Conservation (phyloP, 2,329 filamentous ascomycete species). For the Penicillium sp. region DNA sequence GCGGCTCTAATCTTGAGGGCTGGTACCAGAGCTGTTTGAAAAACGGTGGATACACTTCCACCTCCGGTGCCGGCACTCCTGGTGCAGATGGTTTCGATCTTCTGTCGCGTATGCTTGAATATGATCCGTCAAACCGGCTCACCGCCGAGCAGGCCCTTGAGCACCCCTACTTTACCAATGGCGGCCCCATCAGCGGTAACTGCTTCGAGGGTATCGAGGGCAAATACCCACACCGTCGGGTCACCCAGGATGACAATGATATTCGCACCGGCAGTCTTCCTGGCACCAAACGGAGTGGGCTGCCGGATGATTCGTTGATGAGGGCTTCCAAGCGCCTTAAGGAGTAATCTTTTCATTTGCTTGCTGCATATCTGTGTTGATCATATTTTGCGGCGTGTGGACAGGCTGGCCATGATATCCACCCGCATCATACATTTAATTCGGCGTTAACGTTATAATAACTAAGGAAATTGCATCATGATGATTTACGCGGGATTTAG, state of each 20-base stretch:
- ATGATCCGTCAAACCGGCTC: slow-evolving; percentile 84
- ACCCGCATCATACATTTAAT: slow-evolving; percentile 2
- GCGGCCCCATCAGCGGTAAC: slow-evolving; percentile 68
- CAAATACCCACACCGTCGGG: slow-evolving; percentile 84
- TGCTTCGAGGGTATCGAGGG: slow-evolving; percentile 88
- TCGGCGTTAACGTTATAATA: neutral
- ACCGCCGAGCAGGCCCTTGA: slow-evolving; percentile 86
- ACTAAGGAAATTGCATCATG: neutral
- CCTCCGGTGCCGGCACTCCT: slow-evolving; percentile 54
- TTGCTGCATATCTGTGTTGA: neutral
- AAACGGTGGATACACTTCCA: slow-evolving; percentile 52
- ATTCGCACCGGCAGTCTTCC: slow-evolving; percentile 86
- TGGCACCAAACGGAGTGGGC: slow-evolving; percentile 82
- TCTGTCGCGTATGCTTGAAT: slow-evolving; percentile 79
- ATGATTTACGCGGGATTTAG: neutral
- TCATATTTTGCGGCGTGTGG: slow-evolving; percentile 1
- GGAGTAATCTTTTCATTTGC: slow-evolving; percentile 34
- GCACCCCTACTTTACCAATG: slow-evolving; percentile 80
- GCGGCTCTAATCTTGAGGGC: slow-evolving; percentile 65
- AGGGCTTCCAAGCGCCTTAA: slow-evolving; percentile 56
- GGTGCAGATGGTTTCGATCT: slow-evolving; percentile 78
- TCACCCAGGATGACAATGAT: slow-evolving; percentile 94
- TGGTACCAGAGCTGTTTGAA: slow-evolving; percentile 74
- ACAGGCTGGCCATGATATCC: neutral
- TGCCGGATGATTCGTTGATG: slow-evolving; percentile 77